phyloP scores from a whole-genome alignment of 441 rosid genomes.

The Pelargonium myrrhifolium region DNA sequence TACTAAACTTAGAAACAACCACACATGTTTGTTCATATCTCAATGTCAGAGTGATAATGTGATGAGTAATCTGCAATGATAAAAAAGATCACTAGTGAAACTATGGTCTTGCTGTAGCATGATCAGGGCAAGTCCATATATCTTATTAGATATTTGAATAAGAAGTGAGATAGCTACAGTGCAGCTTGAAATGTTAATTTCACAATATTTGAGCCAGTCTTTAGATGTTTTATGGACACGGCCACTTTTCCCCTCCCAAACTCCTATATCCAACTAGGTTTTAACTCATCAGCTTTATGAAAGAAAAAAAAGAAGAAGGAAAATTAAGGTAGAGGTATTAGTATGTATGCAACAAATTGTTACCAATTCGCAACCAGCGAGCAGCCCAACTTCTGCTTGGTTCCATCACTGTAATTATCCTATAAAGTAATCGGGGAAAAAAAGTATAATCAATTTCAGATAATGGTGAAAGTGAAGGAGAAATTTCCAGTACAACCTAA shows the following conservation, averaged over 20 bases:
- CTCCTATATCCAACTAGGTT: not conserved
- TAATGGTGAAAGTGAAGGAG: no score
- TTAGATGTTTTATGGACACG: not conserved
- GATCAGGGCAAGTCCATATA: not conserved
- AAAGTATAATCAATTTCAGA: not conserved
- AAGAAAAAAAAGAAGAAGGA: not conserved
- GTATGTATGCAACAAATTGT: not conserved
- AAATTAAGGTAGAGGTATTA: not conserved
- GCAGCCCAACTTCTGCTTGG: constrained; percentile 91
- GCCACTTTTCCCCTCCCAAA: not conserved
- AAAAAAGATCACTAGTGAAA: not conserved
- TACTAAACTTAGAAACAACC: not conserved
- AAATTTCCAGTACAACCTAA: not conserved
- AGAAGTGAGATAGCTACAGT: no score
- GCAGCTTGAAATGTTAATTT: no score
- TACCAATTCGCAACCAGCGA: constrained; percentile 86
- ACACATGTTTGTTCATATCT: not conserved
- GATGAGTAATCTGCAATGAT: not conserved
- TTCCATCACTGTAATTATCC: constrained; percentile 89
- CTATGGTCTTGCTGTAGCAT: not conserved
- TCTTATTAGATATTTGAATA: not conserved
- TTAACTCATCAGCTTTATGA: no score
- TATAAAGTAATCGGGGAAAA: constrained; percentile 17
- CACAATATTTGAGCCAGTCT: not conserved
- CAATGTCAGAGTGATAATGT: not conserved